Evolutionary conservation across 2,329 filamentous ascomycete genomes (phyloP).

Genomic region (Fusarium beomiforme): DNA sequence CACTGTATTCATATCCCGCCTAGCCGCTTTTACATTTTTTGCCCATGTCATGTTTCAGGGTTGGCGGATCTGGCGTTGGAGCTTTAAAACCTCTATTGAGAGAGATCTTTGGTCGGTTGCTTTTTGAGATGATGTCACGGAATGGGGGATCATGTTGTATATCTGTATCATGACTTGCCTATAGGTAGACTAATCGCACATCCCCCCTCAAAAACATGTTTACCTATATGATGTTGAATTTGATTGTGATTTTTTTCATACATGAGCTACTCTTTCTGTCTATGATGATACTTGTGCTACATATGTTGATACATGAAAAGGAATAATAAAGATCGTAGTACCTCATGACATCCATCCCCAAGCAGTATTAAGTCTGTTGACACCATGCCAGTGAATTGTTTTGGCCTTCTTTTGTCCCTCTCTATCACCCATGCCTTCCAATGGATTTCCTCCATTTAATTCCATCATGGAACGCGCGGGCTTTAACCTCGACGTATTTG

Average conservation of each 20-base stretch:
- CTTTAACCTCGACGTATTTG: constrained; percentile 35
- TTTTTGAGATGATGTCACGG: constrained; percentile 58
- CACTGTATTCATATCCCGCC: constrained; percentile 63
- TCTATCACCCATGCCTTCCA: constrained; percentile 20
- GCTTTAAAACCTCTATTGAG: constrained; percentile 59
- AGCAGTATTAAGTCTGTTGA: constrained; percentile 43
- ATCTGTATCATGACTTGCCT: constrained; percentile 56
- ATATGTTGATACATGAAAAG: background rate
- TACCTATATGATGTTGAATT: background rate
- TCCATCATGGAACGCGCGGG: constrained; percentile 41
- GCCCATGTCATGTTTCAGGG: constrained; percentile 58
- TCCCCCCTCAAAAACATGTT: constrained; percentile 62
- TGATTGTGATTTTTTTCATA: background rate
- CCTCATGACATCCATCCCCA: constrained; percentile 44
- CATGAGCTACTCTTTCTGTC: background rate
- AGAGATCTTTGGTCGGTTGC: constrained; percentile 53
- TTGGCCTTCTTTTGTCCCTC: constrained; percentile 31
- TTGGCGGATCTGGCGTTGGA: constrained; percentile 61
- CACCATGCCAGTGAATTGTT: constrained; percentile 43
- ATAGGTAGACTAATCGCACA: constrained; percentile 63
- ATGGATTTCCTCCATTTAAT: constrained; percentile 33
- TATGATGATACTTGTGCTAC: no score
- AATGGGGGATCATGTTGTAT: constrained; percentile 55
- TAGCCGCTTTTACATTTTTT: constrained; percentile 53
- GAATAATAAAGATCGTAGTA: background rate